phyloP scores from a whole-genome alignment of 371 early-diverging fungal genomes.

The Mortierella polycephala region DNA sequence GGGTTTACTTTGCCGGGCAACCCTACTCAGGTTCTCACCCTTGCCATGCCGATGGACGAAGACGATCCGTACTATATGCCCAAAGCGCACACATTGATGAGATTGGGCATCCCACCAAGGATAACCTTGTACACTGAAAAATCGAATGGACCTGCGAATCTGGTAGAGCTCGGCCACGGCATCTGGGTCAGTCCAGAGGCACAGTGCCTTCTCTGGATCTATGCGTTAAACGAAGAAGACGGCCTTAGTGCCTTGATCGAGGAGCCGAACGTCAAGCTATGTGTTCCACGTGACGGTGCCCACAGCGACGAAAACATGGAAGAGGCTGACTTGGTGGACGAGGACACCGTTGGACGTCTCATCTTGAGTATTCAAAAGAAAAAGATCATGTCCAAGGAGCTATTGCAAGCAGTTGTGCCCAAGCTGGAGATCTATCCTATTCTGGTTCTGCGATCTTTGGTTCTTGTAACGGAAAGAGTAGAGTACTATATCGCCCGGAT shows the following conservation, averaged over 20 bases:
- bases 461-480: constrained; percentile 17
- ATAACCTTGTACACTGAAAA: constrained; percentile 19
- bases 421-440: constrained; percentile 43
- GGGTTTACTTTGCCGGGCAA: constrained; percentile 38
- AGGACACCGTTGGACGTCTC: constrained; percentile 34
- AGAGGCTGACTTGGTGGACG: constrained; percentile 31
- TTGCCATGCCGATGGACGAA: constrained; percentile 46
- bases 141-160: constrained; percentile 6
- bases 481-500: constrained; percentile 35
- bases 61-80: constrained; percentile 49
- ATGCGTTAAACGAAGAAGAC: constrained; percentile 42
- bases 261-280: constrained; percentile 18
- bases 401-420: constrained; percentile 18
- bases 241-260: constrained; percentile 35
- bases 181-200: constrained; percentile 40
- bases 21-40: constrained; percentile 27
- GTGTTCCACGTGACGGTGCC: not conserved
- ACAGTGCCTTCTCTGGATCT: constrained; percentile 41
- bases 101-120: constrained; percentile 34
- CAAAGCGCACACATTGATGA: constrained; percentile 45
- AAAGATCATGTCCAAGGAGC: constrained; percentile 8
- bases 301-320: constrained; percentile 11
- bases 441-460: constrained; percentile 32
- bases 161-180: constrained; percentile 30
- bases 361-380: constrained; percentile 22